phyloP scores from a whole-genome alignment of 1,284 basidiomycete species.

The Porodaedalea pini region DNA sequence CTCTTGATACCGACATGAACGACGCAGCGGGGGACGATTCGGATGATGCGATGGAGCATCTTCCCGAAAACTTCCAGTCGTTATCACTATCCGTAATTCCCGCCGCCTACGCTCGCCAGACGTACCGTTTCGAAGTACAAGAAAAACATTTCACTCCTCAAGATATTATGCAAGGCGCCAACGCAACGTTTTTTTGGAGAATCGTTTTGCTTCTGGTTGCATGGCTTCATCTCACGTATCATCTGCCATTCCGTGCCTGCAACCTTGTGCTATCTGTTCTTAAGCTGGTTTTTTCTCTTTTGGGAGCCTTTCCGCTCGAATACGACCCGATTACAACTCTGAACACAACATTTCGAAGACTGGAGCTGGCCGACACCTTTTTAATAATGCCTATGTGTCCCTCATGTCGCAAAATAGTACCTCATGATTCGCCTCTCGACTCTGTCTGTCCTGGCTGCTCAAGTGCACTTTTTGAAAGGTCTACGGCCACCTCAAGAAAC shows the following conservation, averaged over 20 bases:
- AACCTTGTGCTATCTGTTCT: conserved; percentile 9
- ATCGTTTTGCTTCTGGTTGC: not conserved
- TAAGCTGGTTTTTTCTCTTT: not conserved
- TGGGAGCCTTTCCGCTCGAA: not conserved
- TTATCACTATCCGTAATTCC: not conserved
- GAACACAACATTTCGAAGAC: not conserved
- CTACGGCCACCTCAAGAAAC: not conserved
- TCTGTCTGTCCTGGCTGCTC: not conserved
- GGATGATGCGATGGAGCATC: no score
- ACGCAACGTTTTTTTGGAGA: not conserved
- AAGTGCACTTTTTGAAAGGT: not conserved
- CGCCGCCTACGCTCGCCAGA: not conserved
- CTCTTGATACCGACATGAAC: not conserved
- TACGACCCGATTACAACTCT: not conserved
- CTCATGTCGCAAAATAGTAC: not conserved
- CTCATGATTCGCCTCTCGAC: not conserved
- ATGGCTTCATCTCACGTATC: not conserved
- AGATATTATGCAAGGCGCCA: not conserved
- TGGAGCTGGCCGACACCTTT: not conserved
- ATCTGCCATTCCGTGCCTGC: conserved; percentile 7
- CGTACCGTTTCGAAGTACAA: not conserved
- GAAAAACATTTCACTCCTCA: not conserved
- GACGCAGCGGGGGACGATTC: not conserved
- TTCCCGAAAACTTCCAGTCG: not conserved
- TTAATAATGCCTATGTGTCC: not conserved